Evolutionary conservation across 371 early-diverging fungal genomes (phyloP).

Genomic region (Quaeritorhiza haematococci): DNA sequence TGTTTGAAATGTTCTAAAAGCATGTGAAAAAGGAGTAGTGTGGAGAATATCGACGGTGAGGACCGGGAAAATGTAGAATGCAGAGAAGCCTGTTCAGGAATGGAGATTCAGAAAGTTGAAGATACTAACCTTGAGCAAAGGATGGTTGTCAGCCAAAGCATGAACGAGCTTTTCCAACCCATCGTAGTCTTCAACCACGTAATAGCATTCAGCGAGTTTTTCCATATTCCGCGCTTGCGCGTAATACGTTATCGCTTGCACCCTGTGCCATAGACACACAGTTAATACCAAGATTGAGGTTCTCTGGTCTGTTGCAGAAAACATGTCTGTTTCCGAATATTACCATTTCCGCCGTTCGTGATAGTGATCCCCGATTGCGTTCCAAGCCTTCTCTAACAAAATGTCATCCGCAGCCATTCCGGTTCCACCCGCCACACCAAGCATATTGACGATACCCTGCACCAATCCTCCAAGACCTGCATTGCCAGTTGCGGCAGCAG

Average conservation of each 20-base stretch:
- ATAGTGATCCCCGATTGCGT: slow-evolving; percentile 47
- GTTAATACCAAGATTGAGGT: too few relatives aligned
- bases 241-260: slow-evolving; percentile 47
- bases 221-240: slow-evolving; percentile 41
- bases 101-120: not conserved
- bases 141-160: slow-evolving; percentile 30
- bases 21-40: not conserved
- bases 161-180: slow-evolving; percentile 35
- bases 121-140: slow-evolving; percentile 19
- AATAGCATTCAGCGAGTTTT: slow-evolving; percentile 40
- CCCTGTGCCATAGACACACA: slow-evolving; percentile 15
- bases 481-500: too few relatives aligned
- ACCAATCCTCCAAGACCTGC: too few relatives aligned
- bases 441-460: too few relatives aligned
- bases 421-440: too few relatives aligned
- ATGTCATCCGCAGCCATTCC: slow-evolving; percentile 41
- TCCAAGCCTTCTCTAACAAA: slow-evolving; percentile 46
- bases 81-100: too few relatives aligned
- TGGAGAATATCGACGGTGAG: too few relatives aligned
- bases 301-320: too few relatives aligned
- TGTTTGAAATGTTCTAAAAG: slow-evolving; percentile 37
- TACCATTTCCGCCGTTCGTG: slow-evolving; percentile 41
- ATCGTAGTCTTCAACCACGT: slow-evolving; percentile 43
- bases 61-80: too few relatives aligned
- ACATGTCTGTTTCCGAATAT: not conserved